Evolutionary conservation across 1,284 basidiomycete species (phyloP).

Genomic region (Ceraceosorus bombacis): DNA sequence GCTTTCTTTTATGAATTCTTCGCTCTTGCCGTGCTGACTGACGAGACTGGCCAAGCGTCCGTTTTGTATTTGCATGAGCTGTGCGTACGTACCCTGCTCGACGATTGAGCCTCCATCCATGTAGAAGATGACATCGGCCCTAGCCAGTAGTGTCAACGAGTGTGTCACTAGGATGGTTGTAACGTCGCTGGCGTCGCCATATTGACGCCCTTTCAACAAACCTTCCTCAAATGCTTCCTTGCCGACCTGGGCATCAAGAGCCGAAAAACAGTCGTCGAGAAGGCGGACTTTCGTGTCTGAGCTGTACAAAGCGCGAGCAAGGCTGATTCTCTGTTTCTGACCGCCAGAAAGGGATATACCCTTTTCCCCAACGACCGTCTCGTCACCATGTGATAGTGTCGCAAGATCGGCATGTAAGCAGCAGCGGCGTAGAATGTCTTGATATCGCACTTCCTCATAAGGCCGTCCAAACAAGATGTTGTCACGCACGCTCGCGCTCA

Average conservation of each 20-base stretch:
- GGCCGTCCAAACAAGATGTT: constrained; percentile 51
- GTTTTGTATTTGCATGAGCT: constrained; percentile 63
- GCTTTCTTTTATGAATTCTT: constrained; percentile 40
- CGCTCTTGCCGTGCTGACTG: constrained; percentile 2
- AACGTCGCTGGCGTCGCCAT: constrained; percentile 10
- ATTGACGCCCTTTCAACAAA: constrained; percentile 9
- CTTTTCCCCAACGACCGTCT: constrained; percentile 86
- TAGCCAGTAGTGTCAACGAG: constrained; percentile 14
- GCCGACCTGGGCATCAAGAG: constrained; percentile 71
- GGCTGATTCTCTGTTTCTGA: constrained; percentile 67
- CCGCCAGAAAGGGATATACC: constrained; percentile 69
- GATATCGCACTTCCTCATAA: constrained; percentile 54
- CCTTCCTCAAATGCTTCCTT: constrained; percentile 56
- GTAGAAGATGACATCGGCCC: constrained; percentile 16
- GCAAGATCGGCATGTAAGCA: constrained; percentile 58
- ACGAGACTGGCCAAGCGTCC: constrained; percentile 32
- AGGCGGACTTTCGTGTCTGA: constrained; percentile 62
- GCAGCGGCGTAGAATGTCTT: constrained; percentile 35
- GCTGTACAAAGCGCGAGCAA: constrained; percentile 71
- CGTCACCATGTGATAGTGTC: constrained; percentile 63
- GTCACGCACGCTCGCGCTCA: constrained; percentile 65
- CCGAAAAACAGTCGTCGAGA: constrained; percentile 64
- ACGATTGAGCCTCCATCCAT: constrained; percentile 19
- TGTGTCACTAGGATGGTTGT: constrained; percentile 25
- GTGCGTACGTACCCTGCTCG: constrained; percentile 62